These are phyloP conservation scores for Perkinsus olseni DNA, from an alignment of 169 alveolate genomes.

Conservation along the genomic window DNA sequence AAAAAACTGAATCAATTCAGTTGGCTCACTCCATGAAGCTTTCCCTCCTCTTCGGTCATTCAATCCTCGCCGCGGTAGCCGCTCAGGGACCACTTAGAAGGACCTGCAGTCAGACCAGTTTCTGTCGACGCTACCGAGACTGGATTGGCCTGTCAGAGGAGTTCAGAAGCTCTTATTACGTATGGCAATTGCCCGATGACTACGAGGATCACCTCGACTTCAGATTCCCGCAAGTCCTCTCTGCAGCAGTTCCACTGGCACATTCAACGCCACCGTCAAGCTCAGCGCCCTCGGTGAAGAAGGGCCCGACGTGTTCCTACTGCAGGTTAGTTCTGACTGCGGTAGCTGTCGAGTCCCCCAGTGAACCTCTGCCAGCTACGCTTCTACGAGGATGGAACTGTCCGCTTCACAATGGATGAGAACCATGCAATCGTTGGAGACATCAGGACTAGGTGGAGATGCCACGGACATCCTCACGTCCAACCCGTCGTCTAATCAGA, in stretches of 20 bases:
- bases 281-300: neutral
- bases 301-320: neutral
- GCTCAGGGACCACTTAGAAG: neutral
- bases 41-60: too few relatives aligned
- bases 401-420: neutral
- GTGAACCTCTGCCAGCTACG: neutral
- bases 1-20: too few relatives aligned
- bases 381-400: neutral
- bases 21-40: too few relatives aligned
- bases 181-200: neutral
- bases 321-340: neutral
- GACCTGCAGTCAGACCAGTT: neutral
- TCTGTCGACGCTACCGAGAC: neutral
- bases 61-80: too few relatives aligned
- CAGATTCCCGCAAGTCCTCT: neutral
- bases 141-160: neutral
- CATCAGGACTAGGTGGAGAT: neutral
- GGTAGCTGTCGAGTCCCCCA: neutral
- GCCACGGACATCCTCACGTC: neutral
- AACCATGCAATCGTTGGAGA: neutral
- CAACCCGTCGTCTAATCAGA: neutral
- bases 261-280: neutral
- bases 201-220: neutral
- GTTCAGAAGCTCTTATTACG: neutral
- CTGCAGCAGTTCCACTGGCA: neutral